These are phyloP conservation scores for Spergularia marina DNA, from an alignment of 148 eudicot genomes.

Conservation along the genomic window DNA sequence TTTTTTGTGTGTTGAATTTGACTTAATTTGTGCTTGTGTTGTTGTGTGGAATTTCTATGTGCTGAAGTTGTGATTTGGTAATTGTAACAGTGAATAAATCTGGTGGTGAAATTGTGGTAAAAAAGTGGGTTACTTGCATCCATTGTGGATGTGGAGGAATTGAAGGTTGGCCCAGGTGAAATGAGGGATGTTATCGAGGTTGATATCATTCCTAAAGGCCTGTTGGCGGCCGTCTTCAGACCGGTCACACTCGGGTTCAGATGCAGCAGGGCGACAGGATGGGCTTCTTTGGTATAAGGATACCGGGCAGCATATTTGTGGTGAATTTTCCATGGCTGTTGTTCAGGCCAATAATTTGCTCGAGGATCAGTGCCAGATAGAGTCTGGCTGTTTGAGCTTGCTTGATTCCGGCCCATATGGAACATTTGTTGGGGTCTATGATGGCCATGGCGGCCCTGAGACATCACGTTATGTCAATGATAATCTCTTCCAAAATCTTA, in stretches of 20 bases:
- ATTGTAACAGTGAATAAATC: conserved; percentile 15
- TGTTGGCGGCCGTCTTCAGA: conserved; percentile 49
- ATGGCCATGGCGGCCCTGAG: conserved; percentile 92
- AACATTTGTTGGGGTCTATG: conserved; percentile 76
- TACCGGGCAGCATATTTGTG: conserved; percentile 60
- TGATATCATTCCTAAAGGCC: conserved; percentile 56
- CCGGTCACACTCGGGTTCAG: conserved; percentile 39
- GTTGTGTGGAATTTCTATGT: conserved; percentile 5
- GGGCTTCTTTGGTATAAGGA: conserved; percentile 88
- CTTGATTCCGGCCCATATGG: conserved; percentile 74
- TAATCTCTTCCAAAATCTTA: conserved; percentile 70
- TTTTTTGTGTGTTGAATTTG: background rate
- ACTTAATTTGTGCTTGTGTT: background rate
- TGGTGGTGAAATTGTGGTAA: background rate
- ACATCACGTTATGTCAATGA: conserved; percentile 73
- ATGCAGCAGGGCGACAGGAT: conserved; percentile 54
- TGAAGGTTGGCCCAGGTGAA: conserved; percentile 44
- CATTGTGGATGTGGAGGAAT: conserved; percentile 51
- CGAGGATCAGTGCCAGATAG: conserved; percentile 84
- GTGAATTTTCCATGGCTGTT: conserved; percentile 85
- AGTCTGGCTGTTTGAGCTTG: conserved; percentile 67
- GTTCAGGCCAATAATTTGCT: conserved; percentile 80
- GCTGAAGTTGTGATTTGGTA: conserved; percentile 6
- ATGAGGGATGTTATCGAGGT: conserved; percentile 70
- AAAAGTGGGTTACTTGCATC: conserved; percentile 29